phyloP scores from a whole-genome alignment of 495 filamentous ascomycete species.

The Hyaloscypha variabilis region DNA sequence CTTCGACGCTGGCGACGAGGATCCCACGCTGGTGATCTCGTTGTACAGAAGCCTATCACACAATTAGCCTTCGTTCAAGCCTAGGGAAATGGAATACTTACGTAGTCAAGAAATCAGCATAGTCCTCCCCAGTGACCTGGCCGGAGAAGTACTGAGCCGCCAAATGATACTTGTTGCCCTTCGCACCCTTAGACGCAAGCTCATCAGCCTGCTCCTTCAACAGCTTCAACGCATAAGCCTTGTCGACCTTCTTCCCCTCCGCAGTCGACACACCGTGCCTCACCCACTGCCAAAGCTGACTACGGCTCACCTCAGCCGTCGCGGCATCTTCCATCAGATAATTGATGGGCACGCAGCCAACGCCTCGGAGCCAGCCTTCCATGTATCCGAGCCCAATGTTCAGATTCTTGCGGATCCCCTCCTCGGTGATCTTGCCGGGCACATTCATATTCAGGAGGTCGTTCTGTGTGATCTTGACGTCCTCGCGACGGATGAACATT shows the following conservation, averaged over 20 bases:
- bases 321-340: constrained; percentile 99
- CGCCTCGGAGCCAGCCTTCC: constrained; percentile 95
- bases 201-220: constrained; percentile 84
- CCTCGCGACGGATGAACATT: constrained; percentile 86
- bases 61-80: constrained; percentile 21
- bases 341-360: constrained; percentile 98
- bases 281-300: constrained; percentile 96
- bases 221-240: constrained; percentile 83
- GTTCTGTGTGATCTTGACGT: constrained; percentile 82
- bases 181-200: constrained; percentile 72
- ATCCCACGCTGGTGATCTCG: constrained; percentile 86
- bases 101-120: constrained; percentile 94
- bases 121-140: constrained; percentile 96
- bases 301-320: constrained; percentile 91
- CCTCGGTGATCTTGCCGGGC: constrained; percentile 90
- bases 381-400: constrained; percentile 97
- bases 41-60: constrained; percentile 78
- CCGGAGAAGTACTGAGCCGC: constrained; percentile 89
- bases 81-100: constrained; percentile 41
- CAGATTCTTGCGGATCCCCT: constrained; percentile 96
- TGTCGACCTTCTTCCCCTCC: constrained; percentile 92
- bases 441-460: constrained; percentile 99
- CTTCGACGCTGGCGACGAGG: constrained; percentile 72
- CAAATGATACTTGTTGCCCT: constrained; percentile 90
- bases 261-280: constrained; percentile 81